Evolutionary conservation across 164 flowering plant genomes (phyloP).

Genomic region (Chimonanthus salicifolius): DNA sequence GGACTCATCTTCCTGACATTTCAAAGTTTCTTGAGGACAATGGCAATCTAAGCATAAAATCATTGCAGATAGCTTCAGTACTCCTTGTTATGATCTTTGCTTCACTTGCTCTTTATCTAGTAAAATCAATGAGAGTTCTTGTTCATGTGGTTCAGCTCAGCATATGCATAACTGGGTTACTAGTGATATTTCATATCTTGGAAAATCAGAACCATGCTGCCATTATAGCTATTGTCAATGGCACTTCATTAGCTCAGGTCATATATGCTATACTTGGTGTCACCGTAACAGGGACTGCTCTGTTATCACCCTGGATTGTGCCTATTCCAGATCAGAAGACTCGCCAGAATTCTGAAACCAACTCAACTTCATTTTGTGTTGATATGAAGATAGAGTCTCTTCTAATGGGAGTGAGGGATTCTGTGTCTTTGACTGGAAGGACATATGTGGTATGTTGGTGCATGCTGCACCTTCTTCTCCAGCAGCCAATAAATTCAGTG

Average conservation of each 20-base stretch:
- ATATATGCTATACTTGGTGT: constrained; percentile 43
- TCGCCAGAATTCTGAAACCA: constrained; percentile 7
- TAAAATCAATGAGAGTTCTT: constrained; percentile 23
- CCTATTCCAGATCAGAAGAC: constrained; percentile 21
- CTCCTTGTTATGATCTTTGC: constrained; percentile 38
- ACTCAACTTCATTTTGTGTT: constrained; percentile 14
- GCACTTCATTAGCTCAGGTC: constrained; percentile 41
- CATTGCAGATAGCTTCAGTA: constrained; percentile 39
- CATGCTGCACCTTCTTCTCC: constrained; percentile 81
- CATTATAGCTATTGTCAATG: constrained; percentile 25
- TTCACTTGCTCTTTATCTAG: constrained; percentile 27
- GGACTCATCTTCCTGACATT: constrained; percentile 91
- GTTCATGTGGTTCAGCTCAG: constrained; percentile 27
- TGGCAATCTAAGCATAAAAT: constrained; percentile 36
- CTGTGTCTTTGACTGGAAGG: constrained; percentile 53
- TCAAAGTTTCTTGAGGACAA: constrained; percentile 75
- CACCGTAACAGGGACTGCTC: constrained; percentile 26
- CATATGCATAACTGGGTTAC: constrained; percentile 35
- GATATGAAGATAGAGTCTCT: constrained; percentile 14
- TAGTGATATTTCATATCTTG: constrained; percentile 45
- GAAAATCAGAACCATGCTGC: constrained; percentile 29
- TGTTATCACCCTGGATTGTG: constrained; percentile 61
- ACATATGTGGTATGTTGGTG: constrained; percentile 62
- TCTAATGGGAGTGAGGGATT: constrained; percentile 29
- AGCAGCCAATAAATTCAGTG: constrained; percentile 69